Base-by-base conservation (phyloP, 2,329 filamentous ascomycete species). In the Stachybotrys chlorohalonatus region DNA sequence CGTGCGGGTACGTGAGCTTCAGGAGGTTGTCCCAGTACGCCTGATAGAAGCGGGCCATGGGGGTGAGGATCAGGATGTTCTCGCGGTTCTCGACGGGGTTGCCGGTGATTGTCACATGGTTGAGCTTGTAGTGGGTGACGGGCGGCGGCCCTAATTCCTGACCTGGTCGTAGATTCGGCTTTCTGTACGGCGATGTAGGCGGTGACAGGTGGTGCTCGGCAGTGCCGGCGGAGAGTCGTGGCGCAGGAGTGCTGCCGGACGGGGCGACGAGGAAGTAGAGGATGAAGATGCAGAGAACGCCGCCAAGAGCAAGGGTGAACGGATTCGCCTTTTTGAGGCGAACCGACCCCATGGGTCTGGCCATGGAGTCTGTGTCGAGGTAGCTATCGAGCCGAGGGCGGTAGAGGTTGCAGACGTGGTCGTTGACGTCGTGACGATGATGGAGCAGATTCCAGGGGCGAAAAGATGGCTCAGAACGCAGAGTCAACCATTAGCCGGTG, bases 1-100 rank as follows among this genome's bases (percentile, higher is more conserved):
- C 89, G 73, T 96, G 94, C 3, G 94, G 94, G 69, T 97, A 99
- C 64, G 74, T 81, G 54, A 99, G 80, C 67, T 83, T 83, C 61
- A 92, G 70, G 31, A 99, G 78, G 65, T 97, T 99, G 70, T 95
- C 87, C 93, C 94, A 99, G 76, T 97, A 99, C 62, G 82, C 85
- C 63, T 89, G 86, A 72, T 96, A 97, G 78, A 97, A 99, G 58
- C 89, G 84, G 36, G 90, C 88, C 73, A 99, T 85, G 9, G 94
- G 94, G 1, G 94, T 96, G 57, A 99, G 81, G 66, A 99, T 89
- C 54, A 99, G 84, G 56, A 99, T 80, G 52, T 86, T 87, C 75
- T 99, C 94, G 60, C 83, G 77, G 68, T 95, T 94, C 58, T 79
- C 82, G 52, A 90, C 76, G 1, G 94, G 90, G 60, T 88, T 81